phyloP scores from a whole-genome alignment of 345 rosid genomes.

The Eucalyptus sp. region DNA sequence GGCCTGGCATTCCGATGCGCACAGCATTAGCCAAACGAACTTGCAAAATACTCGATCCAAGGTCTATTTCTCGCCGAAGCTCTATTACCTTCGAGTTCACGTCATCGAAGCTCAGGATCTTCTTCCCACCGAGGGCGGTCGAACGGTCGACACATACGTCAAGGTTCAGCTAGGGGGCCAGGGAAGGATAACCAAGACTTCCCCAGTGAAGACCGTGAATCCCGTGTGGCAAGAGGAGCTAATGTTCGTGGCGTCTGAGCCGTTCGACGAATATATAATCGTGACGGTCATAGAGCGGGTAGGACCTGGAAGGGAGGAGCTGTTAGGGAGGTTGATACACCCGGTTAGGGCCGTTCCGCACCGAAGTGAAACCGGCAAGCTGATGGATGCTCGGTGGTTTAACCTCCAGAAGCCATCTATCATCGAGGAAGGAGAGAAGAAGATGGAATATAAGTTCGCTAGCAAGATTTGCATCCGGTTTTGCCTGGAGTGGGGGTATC shows the following conservation, averaged over 20 bases:
- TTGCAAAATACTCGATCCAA: constrained; percentile 31
- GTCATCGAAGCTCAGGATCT: constrained; percentile 44
- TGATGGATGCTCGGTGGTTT: constrained; percentile 22
- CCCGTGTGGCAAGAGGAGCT: constrained; percentile 44
- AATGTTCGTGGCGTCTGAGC: constrained; percentile 42
- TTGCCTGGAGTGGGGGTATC: constrained; percentile 79
- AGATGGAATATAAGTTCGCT: constrained; percentile 63
- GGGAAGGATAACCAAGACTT: constrained; percentile 9
- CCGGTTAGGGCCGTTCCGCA: constrained; percentile 3
- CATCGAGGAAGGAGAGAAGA: constrained; percentile 32
- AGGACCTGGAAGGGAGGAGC: constrained; percentile 20
- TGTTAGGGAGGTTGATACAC: constrained; percentile 11
- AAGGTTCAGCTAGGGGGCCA: constrained; percentile 28
- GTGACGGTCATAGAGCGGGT: constrained; percentile 20
- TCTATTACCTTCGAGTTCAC: constrained; percentile 34
- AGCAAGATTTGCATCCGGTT: constrained; percentile 59
- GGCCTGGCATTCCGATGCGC: constrained; percentile 53
- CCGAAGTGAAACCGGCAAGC: constrained; percentile 9
- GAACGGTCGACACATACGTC: constrained; percentile 23
- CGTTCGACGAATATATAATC: constrained; percentile 34
- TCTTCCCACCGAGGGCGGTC: constrained; percentile 14
- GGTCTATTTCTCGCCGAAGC: constrained; percentile 42
- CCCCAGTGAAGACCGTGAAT: constrained; percentile 14
- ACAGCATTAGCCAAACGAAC: constrained; percentile 14
- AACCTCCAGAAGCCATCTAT: constrained; percentile 16